Evolutionary conservation across 2,329 filamentous ascomycete genomes (phyloP).

Genomic region (Aspergillus tanneri): DNA sequence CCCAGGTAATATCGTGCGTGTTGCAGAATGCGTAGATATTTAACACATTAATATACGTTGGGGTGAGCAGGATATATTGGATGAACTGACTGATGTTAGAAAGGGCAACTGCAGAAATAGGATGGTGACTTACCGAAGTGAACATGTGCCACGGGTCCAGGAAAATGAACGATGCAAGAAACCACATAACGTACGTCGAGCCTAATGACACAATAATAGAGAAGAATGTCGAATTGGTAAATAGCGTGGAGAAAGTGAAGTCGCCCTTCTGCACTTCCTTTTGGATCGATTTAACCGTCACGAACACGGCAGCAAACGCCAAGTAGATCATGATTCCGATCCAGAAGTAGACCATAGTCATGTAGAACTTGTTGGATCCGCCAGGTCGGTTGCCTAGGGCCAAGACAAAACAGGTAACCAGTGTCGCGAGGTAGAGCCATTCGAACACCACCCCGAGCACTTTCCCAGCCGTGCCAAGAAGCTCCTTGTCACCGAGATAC

Average conservation of each 20-base stretch:
- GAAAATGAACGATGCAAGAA: slow-evolving; percentile 88
- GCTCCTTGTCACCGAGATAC: slow-evolving; percentile 67
- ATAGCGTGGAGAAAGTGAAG: slow-evolving; percentile 71
- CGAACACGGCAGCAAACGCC: slow-evolving; percentile 91
- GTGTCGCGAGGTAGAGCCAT: slow-evolving; percentile 88
- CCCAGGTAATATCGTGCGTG: slow-evolving; percentile 96
- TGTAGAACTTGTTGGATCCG: slow-evolving; percentile 89
- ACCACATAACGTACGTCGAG: slow-evolving; percentile 91
- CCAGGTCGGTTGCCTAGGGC: slow-evolving; percentile 92
- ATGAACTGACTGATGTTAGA: slow-evolving; percentile 57
- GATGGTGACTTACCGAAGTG: slow-evolving; percentile 59
- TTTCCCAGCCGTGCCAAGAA: slow-evolving; percentile 74
- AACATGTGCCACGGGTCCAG: slow-evolving; percentile 99
- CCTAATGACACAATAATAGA: slow-evolving; percentile 88
- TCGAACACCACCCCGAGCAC: slow-evolving; percentile 88
- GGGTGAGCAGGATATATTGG: slow-evolving; percentile 92
- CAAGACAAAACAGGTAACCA: slow-evolving; percentile 93
- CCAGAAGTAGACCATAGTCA: slow-evolving; percentile 99
- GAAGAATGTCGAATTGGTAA: slow-evolving; percentile 87
- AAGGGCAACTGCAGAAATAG: not conserved
- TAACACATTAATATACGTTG: slow-evolving; percentile 96
- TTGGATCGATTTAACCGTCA: slow-evolving; percentile 84
- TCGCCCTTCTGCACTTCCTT: slow-evolving; percentile 60
- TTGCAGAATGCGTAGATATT: slow-evolving; percentile 99
- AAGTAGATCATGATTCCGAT: slow-evolving; percentile 91